Evolutionary conservation across 257 asterid species (phyloP).

Genomic region (Cynanchum wilfordii): DNA sequence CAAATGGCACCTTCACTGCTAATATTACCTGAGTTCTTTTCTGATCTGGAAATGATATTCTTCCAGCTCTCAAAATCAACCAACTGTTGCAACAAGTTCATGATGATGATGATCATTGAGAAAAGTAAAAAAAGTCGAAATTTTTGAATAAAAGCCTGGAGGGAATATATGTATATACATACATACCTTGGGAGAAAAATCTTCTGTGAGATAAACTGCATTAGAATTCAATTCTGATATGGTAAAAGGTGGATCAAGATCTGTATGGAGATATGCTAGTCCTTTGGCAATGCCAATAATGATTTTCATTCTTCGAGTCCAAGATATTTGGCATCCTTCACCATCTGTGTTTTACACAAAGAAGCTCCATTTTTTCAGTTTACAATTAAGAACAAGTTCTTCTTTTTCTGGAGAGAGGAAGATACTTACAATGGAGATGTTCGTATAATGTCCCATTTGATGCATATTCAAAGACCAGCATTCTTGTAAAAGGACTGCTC

Average conservation of each 20-base stretch:
- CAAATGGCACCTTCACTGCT: constrained; percentile 77
- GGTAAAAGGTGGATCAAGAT: constrained; percentile 81
- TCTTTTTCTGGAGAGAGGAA: neutral
- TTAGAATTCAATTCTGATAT: constrained; percentile 74
- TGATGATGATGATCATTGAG: neutral
- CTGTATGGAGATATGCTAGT: constrained; percentile 75
- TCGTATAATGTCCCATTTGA: constrained; percentile 90
- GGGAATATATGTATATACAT: too few species aligned
- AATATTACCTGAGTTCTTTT: constrained; percentile 66
- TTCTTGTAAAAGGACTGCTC: constrained; percentile 74
- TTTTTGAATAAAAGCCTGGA: neutral
- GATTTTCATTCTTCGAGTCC: constrained; percentile 93
- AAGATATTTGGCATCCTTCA: constrained; percentile 87
- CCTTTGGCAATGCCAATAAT: constrained; percentile 85
- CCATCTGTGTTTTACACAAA: constrained; percentile 57
- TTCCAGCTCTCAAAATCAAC: constrained; percentile 97
- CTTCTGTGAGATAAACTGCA: constrained; percentile 86
- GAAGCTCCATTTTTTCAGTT: constrained; percentile 3
- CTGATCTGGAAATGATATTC: constrained; percentile 70
- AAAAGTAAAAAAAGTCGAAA: neutral
- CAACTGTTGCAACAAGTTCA: constrained; percentile 44
- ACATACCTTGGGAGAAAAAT: constrained; percentile 87
- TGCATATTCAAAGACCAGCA: constrained; percentile 92
- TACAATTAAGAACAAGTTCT: neutral
- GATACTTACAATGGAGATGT: constrained; percentile 86